A percentile compares a stretch with the other conserved stretches of the same genome.
phyloP scores from a whole-genome alignment of 805 yeast genomes.

The Myxozyma udenii region DNA sequence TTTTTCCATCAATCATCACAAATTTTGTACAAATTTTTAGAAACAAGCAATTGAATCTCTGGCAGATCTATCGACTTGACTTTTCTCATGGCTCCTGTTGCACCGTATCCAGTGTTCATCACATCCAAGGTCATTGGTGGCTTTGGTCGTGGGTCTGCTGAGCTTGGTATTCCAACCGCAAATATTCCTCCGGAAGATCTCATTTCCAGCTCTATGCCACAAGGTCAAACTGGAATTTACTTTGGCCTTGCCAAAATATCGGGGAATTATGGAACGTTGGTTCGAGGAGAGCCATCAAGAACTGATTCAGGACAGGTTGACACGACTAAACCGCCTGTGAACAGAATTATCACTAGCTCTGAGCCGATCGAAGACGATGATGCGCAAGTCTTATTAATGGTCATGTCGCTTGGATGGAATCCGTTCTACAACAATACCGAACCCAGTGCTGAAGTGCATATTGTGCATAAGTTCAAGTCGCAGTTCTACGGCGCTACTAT shows the following conservation, averaged over 20 bases:
- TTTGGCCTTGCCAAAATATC: conserved; percentile 66
- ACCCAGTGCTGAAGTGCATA: conserved; percentile 81
- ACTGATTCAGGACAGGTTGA: conserved; percentile 26
- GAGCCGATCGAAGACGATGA: conserved; percentile 42
- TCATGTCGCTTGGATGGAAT: conserved; percentile 93
- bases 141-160: conserved; percentile 93
- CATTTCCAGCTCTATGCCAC: conserved; percentile 48
- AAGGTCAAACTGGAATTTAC: conserved; percentile 74
- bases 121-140: conserved; percentile 61
- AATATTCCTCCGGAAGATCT: conserved; percentile 39
- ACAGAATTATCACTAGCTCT: conserved; percentile 62
- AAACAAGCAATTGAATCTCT: no score
- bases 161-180: conserved; percentile 84
- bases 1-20: no score
- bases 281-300: conserved; percentile 1
- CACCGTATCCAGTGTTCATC: conserved; percentile 41
- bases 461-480: conserved; percentile 63
- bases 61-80: no score
- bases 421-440: conserved; percentile 80
- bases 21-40: no score
- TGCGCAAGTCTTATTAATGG: conserved; percentile 65
- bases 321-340: conserved; percentile 33
- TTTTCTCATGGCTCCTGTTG: conserved; percentile 32
- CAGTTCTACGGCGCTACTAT: conserved; percentile 82
- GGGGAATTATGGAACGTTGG: conserved; percentile 23